Percentiles rank a stretch among this genome's conserved stretches.
These are phyloP conservation scores for Dictyostelium purpureum DNA, from an alignment of 78 protist genomes.

Conservation along the genomic window DNA sequence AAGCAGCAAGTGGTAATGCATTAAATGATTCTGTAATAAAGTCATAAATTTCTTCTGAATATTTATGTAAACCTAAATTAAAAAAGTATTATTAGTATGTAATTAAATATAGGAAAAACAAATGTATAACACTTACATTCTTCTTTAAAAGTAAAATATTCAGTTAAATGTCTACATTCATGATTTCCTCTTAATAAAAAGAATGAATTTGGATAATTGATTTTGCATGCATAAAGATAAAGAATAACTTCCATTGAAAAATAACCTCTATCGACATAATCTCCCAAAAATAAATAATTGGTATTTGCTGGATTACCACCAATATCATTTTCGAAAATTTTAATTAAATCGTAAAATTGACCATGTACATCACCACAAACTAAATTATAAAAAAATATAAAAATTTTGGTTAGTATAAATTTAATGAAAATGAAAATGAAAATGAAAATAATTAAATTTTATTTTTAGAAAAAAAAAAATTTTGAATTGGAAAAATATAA, in stretches of 20 bases:
- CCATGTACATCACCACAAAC: slow-evolving; percentile 96
- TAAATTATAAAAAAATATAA: slow-evolving; percentile 19
- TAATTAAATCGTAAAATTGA: slow-evolving; percentile 93
- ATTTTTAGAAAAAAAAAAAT: background rate
- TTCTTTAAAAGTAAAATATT: slow-evolving; percentile 96
- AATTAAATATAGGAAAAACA: slow-evolving; percentile 38
- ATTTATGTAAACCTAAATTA: slow-evolving; percentile 90
- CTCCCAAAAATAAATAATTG: slow-evolving; percentile 96
- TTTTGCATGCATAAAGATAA: slow-evolving; percentile 92
- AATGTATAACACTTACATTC: slow-evolving; percentile 90
- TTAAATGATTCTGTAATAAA: slow-evolving; percentile 91
- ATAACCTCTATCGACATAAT: slow-evolving; percentile 98
- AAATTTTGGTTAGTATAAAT: background rate
- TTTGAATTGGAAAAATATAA: background rate
- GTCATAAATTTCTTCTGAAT: slow-evolving; percentile 91
- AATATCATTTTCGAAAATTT: slow-evolving; percentile 88
- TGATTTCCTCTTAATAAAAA: slow-evolving; percentile 97
- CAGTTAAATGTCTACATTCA: slow-evolving; percentile 97
- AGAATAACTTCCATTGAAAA: slow-evolving; percentile 89
- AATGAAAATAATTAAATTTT: background rate
- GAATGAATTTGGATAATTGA: slow-evolving; percentile 90
- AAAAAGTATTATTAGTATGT: no score
- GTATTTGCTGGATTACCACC: slow-evolving; percentile 93
- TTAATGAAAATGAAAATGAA: background rate
- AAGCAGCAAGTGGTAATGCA: slow-evolving; percentile 96